phyloP scores from a whole-genome alignment of 2,329 filamentous ascomycete genomes.

The Colletotrichum truncatum region DNA sequence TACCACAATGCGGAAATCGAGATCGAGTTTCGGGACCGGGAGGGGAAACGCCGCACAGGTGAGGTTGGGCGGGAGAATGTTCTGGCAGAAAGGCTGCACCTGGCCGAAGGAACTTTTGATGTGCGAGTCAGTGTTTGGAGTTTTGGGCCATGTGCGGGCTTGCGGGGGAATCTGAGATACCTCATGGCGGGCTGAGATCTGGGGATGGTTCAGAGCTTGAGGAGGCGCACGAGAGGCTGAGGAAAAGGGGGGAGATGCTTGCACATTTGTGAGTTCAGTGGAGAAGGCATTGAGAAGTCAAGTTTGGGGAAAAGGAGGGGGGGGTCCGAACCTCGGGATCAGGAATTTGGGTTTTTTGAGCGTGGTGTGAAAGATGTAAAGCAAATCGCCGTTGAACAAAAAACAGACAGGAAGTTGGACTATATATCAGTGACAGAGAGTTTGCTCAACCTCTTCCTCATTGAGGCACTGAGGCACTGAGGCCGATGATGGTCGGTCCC shows the following conservation, averaged over 20 bases:
- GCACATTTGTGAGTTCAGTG: neutral
- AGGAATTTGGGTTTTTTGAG: neutral
- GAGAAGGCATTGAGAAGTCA: neutral
- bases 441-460: neutral
- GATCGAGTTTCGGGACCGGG: constrained; percentile 55
- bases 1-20: constrained; percentile 61
- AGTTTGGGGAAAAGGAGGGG: too few relatives aligned
- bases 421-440: neutral
- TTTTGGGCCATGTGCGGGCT: neutral
- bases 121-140: neutral
- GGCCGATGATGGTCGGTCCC: neutral
- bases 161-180: neutral
- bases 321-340: neutral
- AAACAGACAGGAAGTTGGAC: neutral
- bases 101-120: neutral
- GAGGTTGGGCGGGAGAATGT: constrained; percentile 40
- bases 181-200: constrained; percentile 2
- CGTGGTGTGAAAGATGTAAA: neutral
- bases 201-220: neutral
- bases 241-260: neutral
- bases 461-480: neutral
- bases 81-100: constrained; percentile 10
- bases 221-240: neutral
- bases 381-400: neutral
- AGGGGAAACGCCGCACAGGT: constrained; percentile 53